These are phyloP conservation scores for Cyclotella cryptica DNA, from an alignment of 108 stramenopile species.

Conservation along the genomic window DNA sequence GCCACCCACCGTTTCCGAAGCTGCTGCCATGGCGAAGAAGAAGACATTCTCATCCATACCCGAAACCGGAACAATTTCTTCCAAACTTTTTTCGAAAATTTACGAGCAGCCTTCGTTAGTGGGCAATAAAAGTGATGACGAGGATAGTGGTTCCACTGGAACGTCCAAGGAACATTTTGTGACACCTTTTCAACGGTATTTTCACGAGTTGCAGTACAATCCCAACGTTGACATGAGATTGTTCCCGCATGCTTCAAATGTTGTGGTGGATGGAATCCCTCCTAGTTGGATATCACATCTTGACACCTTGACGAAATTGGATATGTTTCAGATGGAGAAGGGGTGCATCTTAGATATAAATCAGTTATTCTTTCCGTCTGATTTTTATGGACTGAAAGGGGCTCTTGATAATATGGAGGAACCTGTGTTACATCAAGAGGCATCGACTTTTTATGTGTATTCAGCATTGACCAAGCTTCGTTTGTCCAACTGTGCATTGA, in stretches of 20 bases:
- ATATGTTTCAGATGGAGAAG: constrained; percentile 69
- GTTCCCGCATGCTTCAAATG: constrained; percentile 70
- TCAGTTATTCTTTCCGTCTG: constrained; percentile 49
- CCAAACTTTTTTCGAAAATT: constrained; percentile 43
- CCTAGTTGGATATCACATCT: constrained; percentile 72
- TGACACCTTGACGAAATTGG: constrained; percentile 50
- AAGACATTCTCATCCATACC: constrained; percentile 27
- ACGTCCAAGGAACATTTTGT: constrained; percentile 13
- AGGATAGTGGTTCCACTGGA: constrained; percentile 27
- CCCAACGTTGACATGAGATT: constrained; percentile 67
- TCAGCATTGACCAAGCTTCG: constrained; percentile 63
- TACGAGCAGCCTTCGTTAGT: constrained; percentile 32
- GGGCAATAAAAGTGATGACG: constrained; percentile 16
- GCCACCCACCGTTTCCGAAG: constrained; percentile 15
- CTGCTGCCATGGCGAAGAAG: constrained; percentile 18
- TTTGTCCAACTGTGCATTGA: constrained; percentile 64
- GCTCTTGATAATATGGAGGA: neutral
- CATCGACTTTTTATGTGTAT: constrained; percentile 22
- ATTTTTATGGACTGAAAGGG: constrained; percentile 15
- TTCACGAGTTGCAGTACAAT: constrained; percentile 50
- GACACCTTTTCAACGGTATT: constrained; percentile 46
- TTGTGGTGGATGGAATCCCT: constrained; percentile 73
- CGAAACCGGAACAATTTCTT: constrained; percentile 24
- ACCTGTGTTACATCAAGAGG: neutral
- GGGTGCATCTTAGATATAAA: constrained; percentile 65